Evolutionary conservation across 2,329 filamentous ascomycete species (phyloP).

Genomic region (Thielaviopsis populi): DNA sequence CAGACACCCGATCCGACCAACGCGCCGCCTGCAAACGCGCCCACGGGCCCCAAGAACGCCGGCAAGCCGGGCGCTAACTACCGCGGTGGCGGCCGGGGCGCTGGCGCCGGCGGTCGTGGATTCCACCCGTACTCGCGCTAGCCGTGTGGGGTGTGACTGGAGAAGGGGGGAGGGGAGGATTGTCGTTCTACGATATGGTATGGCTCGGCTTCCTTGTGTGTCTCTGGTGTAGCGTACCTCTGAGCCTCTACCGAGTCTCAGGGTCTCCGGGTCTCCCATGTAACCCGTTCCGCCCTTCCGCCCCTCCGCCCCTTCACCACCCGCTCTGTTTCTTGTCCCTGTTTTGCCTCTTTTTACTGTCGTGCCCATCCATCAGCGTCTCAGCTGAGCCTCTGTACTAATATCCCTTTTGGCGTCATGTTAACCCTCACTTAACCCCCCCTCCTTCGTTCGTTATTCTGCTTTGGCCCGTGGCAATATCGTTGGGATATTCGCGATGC

Average conservation of each 20-base stretch:
- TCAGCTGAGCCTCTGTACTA: conserved; percentile 1
- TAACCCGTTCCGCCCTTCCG: too few species aligned
- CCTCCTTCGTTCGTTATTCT: not conserved
- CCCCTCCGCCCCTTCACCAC: too few species aligned
- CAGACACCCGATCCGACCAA: conserved; percentile 32
- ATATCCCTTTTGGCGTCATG: conserved; percentile 3
- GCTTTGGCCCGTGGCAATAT: not conserved
- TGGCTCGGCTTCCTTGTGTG: not conserved
- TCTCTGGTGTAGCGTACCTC: not conserved
- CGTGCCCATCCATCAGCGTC: not conserved
- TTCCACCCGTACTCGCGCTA: conserved; percentile 58
- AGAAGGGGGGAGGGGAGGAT: too few species aligned
- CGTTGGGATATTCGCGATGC: not conserved
- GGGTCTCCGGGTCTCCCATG: too few species aligned
- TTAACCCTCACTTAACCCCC: not conserved
- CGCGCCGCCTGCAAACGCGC: conserved; percentile 44
- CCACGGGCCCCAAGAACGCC: conserved; percentile 91
- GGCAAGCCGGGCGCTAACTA: conserved; percentile 87
- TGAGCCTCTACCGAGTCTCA: too few species aligned
- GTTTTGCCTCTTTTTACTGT: not conserved
- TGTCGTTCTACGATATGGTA: not conserved
- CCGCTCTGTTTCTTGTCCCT: too few species aligned
- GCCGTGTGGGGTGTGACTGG: not conserved
- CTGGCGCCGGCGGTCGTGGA: conserved; percentile 36
- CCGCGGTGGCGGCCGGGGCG: conserved; percentile 59